These are phyloP conservation scores for Sphagnurus paluster DNA, from an alignment of 1,284 basidiomycete genomes.

Conservation along the genomic window DNA sequence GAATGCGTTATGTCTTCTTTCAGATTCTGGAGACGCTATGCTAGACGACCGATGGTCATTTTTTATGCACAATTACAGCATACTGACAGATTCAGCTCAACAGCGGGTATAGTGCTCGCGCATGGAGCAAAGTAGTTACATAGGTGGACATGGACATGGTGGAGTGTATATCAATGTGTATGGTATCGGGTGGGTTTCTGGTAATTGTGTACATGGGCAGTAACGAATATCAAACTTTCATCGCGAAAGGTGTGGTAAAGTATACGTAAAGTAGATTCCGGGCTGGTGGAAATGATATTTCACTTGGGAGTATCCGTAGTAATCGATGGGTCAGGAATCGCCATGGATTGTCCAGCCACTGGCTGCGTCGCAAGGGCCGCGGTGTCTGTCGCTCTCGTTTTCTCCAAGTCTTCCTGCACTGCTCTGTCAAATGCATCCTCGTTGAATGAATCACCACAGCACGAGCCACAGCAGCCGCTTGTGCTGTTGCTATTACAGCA, in stretches of 20 bases:
- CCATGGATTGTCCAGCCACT: conserved; percentile 11
- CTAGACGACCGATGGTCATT: conserved; percentile 41
- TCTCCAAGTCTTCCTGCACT: conserved; percentile 16
- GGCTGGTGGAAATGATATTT: not conserved
- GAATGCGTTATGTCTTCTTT: conserved; percentile 3
- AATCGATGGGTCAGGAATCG: not conserved
- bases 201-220: too few species aligned
- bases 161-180: too few species aligned
- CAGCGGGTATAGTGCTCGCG: too few species aligned
- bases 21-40: conserved; percentile 24
- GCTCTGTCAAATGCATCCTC: conserved; percentile 40
- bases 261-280: too few species aligned
- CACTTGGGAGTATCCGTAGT: not conserved
- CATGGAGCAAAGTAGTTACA: too few species aligned
- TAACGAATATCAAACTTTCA: too few species aligned
- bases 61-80: conserved; percentile 36
- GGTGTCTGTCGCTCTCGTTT: conserved; percentile 11
- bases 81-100: conserved; percentile 21
- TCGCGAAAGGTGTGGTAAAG: too few species aligned
- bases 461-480: conserved; percentile 43
- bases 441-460: conserved; percentile 40
- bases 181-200: too few species aligned
- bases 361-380: conserved; percentile 11
- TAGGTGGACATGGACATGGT: too few species aligned
- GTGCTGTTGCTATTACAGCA: conserved; percentile 26